Base-by-base conservation (phyloP, 495 filamentous ascomycete species). In the Penicillium desertorum region DNA sequence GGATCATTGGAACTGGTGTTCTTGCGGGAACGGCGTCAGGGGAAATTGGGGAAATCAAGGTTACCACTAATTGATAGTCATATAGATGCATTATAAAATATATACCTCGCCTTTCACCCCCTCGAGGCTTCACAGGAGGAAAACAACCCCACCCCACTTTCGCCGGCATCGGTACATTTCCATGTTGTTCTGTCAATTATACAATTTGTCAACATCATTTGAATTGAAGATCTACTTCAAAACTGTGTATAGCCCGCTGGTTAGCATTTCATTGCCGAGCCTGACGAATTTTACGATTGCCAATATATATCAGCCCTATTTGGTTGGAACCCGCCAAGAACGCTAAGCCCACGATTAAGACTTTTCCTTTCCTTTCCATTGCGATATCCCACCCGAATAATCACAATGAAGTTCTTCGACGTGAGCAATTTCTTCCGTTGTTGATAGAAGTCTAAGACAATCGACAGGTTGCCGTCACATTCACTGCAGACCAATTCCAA, bases 1-100 rank as follows among this genome's bases (percentile, higher is more conserved):
- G 87, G 1, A 83, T 90, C 54, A 83, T 83, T 20, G 88, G 88
- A 0, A 87, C 86, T 3, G 88, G 85, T 0, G 85, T 89, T 12
- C 67, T 91, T 34, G 85, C 84, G 1, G 84, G 82, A 5, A 79
- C 69, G 19, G 62, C 66, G 2, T 67, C 62, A 4, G 68, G 63
- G 4, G 54, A 65, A 5, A 71, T 72, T 16, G 57, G 70, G 27
- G 65, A 66, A 6, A 72, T 72, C 25, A 65, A 55, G 42, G 44
- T 39, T 8, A 55, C 43, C 4, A 29, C 11, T 12, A 19, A 19
- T 12, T 25, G 11, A 50, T 34, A 23, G 19, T 22, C 29, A 39
- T 25, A 50, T 37, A 50, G 5, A 32, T 12, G 9, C 4, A 17
- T 17, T 36, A 23, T 25, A 37, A 36, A 23, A 36, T 19, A 25